A percentile compares a stretch with the other conserved stretches of the same genome.
Conservation (phyloP, 1,139 yeast genomes). For the Schwanniomyces etchellsii region DNA sequence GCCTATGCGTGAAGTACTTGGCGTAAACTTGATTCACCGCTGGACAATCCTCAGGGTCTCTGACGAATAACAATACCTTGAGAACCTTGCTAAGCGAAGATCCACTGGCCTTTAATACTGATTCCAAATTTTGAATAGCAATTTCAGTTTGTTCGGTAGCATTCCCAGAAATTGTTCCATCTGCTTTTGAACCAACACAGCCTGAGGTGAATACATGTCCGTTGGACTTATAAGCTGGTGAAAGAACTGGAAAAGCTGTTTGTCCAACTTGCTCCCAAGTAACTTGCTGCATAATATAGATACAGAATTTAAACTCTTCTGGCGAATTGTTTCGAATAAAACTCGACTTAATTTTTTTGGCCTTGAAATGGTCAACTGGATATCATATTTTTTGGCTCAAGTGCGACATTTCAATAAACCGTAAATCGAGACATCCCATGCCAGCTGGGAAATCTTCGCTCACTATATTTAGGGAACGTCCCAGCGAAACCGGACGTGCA, state of each 20-base stretch:
- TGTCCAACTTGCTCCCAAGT: conserved; percentile 28
- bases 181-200: conserved; percentile 24
- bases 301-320: no score
- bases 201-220: conserved; percentile 49
- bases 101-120: conserved; percentile 41
- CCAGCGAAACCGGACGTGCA: no score
- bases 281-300: conserved; percentile 8
- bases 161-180: conserved; percentile 34
- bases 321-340: no score
- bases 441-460: no score
- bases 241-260: conserved; percentile 27
- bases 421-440: no score
- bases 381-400: no score
- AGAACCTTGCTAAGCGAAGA: conserved; percentile 42
- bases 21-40: conserved; percentile 44
- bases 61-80: conserved; percentile 48
- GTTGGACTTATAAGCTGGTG: conserved; percentile 46
- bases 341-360: no score
- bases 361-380: no score
- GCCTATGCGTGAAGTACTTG: conserved; percentile 41
- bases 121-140: conserved; percentile 40
- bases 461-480: no score
- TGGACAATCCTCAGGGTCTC: conserved; percentile 38
- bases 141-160: conserved; percentile 41
- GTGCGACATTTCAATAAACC: no score